phyloP scores from a whole-genome alignment of 2,329 filamentous ascomycete species.

The Myriosclerotinia scirpicola region DNA sequence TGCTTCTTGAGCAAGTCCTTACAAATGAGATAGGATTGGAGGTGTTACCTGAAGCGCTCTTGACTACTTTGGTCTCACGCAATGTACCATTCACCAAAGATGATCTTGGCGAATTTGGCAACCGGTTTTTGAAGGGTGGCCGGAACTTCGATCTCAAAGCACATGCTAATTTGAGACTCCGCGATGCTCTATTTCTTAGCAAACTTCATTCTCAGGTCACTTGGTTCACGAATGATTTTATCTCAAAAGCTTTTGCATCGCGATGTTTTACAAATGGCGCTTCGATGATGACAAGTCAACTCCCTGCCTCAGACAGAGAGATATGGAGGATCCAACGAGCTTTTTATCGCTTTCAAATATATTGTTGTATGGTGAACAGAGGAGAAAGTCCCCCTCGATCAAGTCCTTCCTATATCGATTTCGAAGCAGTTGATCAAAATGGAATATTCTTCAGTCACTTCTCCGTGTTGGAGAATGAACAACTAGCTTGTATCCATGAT shows the following conservation, averaged over 20 bases:
- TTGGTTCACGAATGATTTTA: conserved; percentile 18
- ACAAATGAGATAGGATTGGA: conserved; percentile 21
- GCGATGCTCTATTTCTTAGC: conserved; percentile 14
- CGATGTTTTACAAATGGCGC: background rate
- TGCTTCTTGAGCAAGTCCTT: conserved; percentile 20
- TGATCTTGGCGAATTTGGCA: background rate
- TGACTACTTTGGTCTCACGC: background rate
- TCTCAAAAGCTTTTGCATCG: conserved; percentile 1
- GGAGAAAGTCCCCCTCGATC: background rate
- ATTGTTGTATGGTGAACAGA: conserved; percentile 20
- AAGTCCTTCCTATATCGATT: background rate
- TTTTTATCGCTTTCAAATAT: conserved; percentile 27
- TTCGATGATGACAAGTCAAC: background rate
- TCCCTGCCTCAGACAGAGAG: conserved; percentile 1
- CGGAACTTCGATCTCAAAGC: background rate
- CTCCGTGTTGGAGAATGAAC: conserved; percentile 27
- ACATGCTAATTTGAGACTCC: background rate
- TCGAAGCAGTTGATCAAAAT: background rate
- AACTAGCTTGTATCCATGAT: conserved; percentile 24
- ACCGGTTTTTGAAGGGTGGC: background rate
- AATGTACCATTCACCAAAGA: background rate
- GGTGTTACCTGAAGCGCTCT: conserved; percentile 24
- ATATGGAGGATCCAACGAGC: conserved; percentile 20
- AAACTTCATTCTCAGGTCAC: conserved; percentile 20
- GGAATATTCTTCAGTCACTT: conserved; percentile 17